phyloP scores from a whole-genome alignment of 1,139 yeast genomes.

The Yamadazyma dendronema region DNA sequence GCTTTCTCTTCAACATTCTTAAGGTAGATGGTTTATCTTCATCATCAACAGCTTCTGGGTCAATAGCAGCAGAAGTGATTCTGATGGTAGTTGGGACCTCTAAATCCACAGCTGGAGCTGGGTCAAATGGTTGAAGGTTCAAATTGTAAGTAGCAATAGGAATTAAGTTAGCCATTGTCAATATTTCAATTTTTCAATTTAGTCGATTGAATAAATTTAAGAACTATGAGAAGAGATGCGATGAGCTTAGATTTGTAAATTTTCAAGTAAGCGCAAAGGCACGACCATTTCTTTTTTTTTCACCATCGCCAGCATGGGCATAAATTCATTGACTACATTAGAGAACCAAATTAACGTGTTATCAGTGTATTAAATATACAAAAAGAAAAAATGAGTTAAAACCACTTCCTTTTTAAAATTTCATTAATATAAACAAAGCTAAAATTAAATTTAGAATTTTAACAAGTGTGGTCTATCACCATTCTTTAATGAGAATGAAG shows the following conservation, averaged over 20 bases:
- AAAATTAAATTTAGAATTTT: constrained; percentile 67
- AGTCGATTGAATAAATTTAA: constrained; percentile 7
- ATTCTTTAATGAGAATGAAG: constrained; percentile 95
- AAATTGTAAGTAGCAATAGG: constrained; percentile 86
- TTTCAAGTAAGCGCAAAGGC: neutral
- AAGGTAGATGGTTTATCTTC: constrained; percentile 84
- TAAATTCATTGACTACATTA: neutral
- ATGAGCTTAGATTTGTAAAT: constrained; percentile 1
- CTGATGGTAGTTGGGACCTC: constrained; percentile 88
- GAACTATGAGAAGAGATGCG: constrained; percentile 17
- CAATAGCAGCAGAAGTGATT: constrained; percentile 92
- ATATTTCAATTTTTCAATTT: too few relatives aligned
- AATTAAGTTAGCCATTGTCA: constrained; percentile 61
- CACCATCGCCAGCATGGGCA: too few relatives aligned
- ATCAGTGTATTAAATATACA: constrained; percentile 38
- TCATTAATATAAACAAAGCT: constrained; percentile 15
- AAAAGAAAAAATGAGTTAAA: constrained; percentile 19
- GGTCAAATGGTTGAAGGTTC: constrained; percentile 81
- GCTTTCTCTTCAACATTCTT: constrained; percentile 77
- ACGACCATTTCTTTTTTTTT: neutral
- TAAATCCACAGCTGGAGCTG: constrained; percentile 81
- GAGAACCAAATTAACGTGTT: constrained; percentile 11
- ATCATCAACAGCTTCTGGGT: constrained; percentile 80
- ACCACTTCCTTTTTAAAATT: constrained; percentile 15
- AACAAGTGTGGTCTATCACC: constrained; percentile 99